These are phyloP conservation scores for Tricholoma sp. DNA, from an alignment of 768 basidiomycete species.

Conservation along the genomic window DNA sequence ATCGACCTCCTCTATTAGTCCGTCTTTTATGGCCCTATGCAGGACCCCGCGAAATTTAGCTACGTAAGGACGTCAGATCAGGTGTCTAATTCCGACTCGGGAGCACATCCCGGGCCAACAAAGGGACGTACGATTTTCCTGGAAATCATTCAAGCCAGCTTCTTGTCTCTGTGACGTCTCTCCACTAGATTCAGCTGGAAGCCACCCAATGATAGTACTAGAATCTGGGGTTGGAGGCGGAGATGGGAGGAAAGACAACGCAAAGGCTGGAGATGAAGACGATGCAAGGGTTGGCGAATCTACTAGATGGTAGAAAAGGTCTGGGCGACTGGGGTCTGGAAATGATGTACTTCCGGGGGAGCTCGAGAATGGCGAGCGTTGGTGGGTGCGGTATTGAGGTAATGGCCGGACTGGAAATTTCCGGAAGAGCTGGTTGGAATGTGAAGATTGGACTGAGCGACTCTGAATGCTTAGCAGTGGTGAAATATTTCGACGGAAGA, in stretches of 20 bases:
- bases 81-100: not conserved
- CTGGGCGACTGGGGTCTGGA: conserved; percentile 54
- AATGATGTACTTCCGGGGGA: conserved; percentile 6
- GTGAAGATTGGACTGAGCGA: no score
- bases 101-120: not conserved
- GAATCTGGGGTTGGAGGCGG: conserved; percentile 43
- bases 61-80: conserved; percentile 18
- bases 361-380: not conserved
- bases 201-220: conserved; percentile 60
- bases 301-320: conserved; percentile 66
- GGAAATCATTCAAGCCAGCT: conserved; percentile 65
- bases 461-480: not conserved
- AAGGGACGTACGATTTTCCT: conserved; percentile 56
- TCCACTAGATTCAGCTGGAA: conserved; percentile 43
- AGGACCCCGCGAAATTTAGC: conserved; percentile 56
- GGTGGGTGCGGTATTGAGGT: not conserved
- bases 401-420: not conserved
- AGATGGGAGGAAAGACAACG: conserved; percentile 55
- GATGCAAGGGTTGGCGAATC: conserved; percentile 47
- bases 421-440: not conserved
- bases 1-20: conserved; percentile 53
- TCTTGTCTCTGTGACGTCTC: conserved; percentile 19
- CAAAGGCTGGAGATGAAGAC: conserved; percentile 44
- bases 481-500: not conserved
- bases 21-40: conserved; percentile 54